Conservation (phyloP, 768 basidiomycete species). For the Serendipita vermifera region DNA sequence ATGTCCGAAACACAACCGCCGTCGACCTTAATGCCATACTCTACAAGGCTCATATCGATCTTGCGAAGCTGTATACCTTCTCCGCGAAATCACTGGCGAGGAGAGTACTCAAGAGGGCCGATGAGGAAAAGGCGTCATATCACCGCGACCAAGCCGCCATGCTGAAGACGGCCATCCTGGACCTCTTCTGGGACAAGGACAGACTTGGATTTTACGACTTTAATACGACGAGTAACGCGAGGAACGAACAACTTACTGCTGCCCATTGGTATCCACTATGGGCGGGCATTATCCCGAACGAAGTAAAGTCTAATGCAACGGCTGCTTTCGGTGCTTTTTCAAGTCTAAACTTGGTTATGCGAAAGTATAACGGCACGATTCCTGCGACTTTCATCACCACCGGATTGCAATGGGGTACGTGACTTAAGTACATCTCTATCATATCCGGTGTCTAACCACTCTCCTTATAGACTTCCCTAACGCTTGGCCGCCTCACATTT, state of each 20-base stretch:
- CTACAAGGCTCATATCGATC: constrained; percentile 48
- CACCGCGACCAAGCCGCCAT: constrained; percentile 46
- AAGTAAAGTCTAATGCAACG: constrained; percentile 41
- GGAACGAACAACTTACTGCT: constrained; percentile 52
- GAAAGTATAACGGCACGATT: constrained; percentile 70
- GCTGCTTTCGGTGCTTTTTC: constrained; percentile 65
- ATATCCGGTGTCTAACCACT: neutral
- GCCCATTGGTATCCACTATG: constrained; percentile 79
- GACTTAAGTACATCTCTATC: neutral
- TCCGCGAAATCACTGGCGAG: neutral
- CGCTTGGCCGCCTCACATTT: constrained; percentile 76
- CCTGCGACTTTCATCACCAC: constrained; percentile 67
- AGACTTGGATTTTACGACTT: constrained; percentile 91
- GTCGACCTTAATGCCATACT: constrained; percentile 78
- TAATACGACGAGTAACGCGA: constrained; percentile 53
- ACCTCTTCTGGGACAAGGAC: constrained; percentile 70
- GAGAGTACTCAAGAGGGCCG: neutral
- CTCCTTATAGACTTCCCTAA: constrained; percentile 43
- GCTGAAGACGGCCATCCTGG: constrained; percentile 59
- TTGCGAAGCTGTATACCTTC: constrained; percentile 45
- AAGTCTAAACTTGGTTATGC: constrained; percentile 57
- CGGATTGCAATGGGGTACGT: constrained; percentile 60
- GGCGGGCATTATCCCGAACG: constrained; percentile 71
- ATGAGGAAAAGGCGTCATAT: constrained; percentile 21
- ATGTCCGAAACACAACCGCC: constrained; percentile 55